A percentile compares a stretch with the other conserved stretches of the same genome.
Conservation (phyloP, 441 rosid genomes). For the Codiaeum variegatum region DNA sequence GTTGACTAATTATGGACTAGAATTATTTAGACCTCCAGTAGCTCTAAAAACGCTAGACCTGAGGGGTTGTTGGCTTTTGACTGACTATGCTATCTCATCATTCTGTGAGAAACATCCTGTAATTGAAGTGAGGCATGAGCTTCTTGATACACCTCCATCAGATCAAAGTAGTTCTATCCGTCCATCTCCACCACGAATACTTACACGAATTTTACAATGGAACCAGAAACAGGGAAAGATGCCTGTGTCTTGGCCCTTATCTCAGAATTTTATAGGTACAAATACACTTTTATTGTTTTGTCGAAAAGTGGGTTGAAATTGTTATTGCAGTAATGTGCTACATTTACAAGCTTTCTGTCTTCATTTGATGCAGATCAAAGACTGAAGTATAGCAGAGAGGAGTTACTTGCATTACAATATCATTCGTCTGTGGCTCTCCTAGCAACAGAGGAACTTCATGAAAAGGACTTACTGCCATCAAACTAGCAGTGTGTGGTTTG, state of each 20-base stretch:
- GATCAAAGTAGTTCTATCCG: slow-evolving; percentile 25
- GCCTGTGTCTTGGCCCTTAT: slow-evolving; percentile 32
- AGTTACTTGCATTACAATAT: slow-evolving; percentile 49
- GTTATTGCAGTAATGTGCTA: not conserved
- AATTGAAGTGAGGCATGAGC: slow-evolving; percentile 60
- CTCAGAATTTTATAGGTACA: slow-evolving; percentile 48
- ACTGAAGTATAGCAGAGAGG: slow-evolving; percentile 67
- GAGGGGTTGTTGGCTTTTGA: slow-evolving; percentile 89
- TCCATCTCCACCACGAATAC: slow-evolving; percentile 27
- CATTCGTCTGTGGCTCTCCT: slow-evolving; percentile 31
- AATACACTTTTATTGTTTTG: not conserved
- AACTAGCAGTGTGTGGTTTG: not conserved
- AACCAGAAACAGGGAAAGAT: slow-evolving; percentile 34
- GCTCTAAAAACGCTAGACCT: slow-evolving; percentile 58
- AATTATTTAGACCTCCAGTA: slow-evolving; percentile 49
- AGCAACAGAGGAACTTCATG: slow-evolving; percentile 1
- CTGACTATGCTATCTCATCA: slow-evolving; percentile 41
- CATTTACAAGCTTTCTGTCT: not conserved
- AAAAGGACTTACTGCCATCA: not conserved
- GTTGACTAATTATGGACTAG: slow-evolving; percentile 59
- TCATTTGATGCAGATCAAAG: slow-evolving; percentile 63
- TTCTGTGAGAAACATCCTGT: slow-evolving; percentile 51
- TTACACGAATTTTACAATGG: slow-evolving; percentile 21
- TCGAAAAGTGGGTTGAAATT: not conserved
- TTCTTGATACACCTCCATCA: slow-evolving; percentile 20